These are phyloP conservation scores for Globisporangium canariense DNA, from an alignment of 352 stramenopile genomes.

Conservation along the genomic window DNA sequence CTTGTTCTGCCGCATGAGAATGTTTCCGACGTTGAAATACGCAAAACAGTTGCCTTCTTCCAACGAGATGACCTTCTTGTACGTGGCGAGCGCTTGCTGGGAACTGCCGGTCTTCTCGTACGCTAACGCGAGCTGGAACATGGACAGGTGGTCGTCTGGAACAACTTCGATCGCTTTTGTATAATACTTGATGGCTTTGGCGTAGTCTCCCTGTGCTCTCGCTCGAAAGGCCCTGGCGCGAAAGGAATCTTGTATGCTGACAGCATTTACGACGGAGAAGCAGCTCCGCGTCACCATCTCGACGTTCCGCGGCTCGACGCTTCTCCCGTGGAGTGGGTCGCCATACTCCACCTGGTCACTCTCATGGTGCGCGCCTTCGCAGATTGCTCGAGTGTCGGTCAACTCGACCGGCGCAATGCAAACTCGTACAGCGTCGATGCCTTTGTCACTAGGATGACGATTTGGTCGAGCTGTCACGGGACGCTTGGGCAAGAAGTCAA, in stretches of 20 bases:
- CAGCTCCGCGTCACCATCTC: conserved; percentile 22
- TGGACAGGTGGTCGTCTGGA: conserved; percentile 13
- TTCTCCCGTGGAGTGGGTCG: conserved; percentile 39
- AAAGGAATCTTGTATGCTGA: conserved; percentile 38
- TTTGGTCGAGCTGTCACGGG: conserved; percentile 9
- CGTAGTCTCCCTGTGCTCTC: conserved; percentile 43
- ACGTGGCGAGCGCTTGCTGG: conserved; percentile 27
- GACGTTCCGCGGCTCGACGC: conserved; percentile 36
- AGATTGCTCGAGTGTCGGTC: conserved; percentile 25
- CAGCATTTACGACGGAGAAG: conserved; percentile 26
- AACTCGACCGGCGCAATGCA: neutral
- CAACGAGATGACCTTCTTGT: conserved; percentile 28
- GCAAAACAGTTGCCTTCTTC: conserved; percentile 32
- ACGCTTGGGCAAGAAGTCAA: conserved; percentile 3
- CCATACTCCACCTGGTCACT: conserved; percentile 42
- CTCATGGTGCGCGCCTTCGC: conserved; percentile 42
- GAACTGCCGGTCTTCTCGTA: conserved; percentile 45
- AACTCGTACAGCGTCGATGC: neutral
- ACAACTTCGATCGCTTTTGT: conserved; percentile 24
- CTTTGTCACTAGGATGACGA: neutral
- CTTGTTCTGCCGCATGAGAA: conserved; percentile 37
- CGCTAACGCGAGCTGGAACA: conserved; percentile 48
- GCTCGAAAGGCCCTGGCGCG: conserved; percentile 42
- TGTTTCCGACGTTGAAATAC: conserved; percentile 56
- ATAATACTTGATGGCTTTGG: conserved; percentile 38